phyloP scores from a whole-genome alignment of 805 yeast genomes.

The Wickerhamiella cacticola region DNA sequence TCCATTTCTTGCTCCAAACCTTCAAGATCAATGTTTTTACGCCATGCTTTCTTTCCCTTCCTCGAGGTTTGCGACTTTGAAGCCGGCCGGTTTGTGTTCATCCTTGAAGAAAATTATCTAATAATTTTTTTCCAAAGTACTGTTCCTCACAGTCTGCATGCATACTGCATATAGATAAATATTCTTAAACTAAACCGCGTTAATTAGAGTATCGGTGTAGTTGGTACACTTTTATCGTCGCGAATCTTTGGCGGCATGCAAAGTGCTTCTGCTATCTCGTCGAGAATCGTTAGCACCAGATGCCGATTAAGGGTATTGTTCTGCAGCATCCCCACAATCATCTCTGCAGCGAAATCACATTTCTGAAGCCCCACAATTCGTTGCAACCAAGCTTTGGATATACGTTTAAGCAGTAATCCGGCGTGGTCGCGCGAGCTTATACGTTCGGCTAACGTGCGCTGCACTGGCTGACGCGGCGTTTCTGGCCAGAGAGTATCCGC shows the following conservation, averaged over 20 bases:
- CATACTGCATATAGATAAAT: neutral
- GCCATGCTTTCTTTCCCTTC: slow-evolving; percentile 88
- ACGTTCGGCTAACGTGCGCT: slow-evolving; percentile 23
- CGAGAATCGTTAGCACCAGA: slow-evolving; percentile 46
- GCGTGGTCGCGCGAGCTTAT: slow-evolving; percentile 44
- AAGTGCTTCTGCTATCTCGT: slow-evolving; percentile 40
- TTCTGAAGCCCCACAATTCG: slow-evolving; percentile 60
- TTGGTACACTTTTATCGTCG: neutral
- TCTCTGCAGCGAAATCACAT: slow-evolving; percentile 48
- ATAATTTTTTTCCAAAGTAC: slow-evolving; percentile 3
- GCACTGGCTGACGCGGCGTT: slow-evolving; percentile 13
- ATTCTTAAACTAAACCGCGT: neutral
- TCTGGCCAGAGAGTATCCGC: slow-evolving; percentile 28
- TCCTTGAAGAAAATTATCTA: neutral
- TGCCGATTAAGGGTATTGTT: slow-evolving; percentile 59
- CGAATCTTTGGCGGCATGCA: neutral
- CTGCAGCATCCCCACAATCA: slow-evolving; percentile 57
- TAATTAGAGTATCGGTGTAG: neutral
- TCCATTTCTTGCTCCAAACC: slow-evolving; percentile 67
- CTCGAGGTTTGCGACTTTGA: slow-evolving; percentile 57
- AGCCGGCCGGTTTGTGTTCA: slow-evolving; percentile 19
- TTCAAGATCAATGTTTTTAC: slow-evolving; percentile 77
- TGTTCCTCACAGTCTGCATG: neutral
- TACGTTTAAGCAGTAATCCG: slow-evolving; percentile 39
- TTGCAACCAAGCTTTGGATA: slow-evolving; percentile 54